Conservation (phyloP, 108 stramenopile species). For the Nannochloropsis oceanica region DNA sequence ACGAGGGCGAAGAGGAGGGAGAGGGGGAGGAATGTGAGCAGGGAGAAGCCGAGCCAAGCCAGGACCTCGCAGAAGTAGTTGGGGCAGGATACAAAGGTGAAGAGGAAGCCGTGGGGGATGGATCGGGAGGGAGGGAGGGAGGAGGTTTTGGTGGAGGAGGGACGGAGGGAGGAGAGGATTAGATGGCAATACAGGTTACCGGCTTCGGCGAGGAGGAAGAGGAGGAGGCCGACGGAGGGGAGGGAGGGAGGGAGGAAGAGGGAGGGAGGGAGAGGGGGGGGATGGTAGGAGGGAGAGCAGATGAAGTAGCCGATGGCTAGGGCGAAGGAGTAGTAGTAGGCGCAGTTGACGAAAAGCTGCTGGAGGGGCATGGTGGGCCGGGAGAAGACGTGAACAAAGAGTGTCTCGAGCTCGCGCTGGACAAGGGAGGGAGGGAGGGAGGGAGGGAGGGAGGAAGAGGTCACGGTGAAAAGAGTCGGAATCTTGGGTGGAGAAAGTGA, state of each 20-base stretch:
- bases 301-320: slow-evolving; percentile 1
- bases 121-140: neutral
- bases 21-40: neutral
- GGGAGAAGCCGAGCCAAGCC: slow-evolving; percentile 7
- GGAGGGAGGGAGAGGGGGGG: neutral
- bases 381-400: slow-evolving; percentile 25
- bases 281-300: neutral
- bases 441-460: neutral
- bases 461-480: no score
- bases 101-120: slow-evolving; percentile 11
- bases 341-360: slow-evolving; percentile 25
- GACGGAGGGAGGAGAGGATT: neutral
- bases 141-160: neutral
- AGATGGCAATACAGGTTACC: slow-evolving; percentile 9
- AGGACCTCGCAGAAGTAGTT: slow-evolving; percentile 29
- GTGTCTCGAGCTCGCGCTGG: slow-evolving; percentile 5
- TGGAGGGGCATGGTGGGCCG: slow-evolving; percentile 17
- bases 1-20: slow-evolving; percentile 9
- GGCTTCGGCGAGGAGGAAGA: neutral
- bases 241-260: neutral
- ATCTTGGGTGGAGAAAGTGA: neutral
- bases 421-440: neutral
- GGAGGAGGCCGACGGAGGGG: neutral
- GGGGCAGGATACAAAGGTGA: slow-evolving; percentile 12
- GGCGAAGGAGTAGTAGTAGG: slow-evolving; percentile 16